Base-by-base conservation (phyloP, 805 yeast genomes). In the Ogataea henricii region DNA sequence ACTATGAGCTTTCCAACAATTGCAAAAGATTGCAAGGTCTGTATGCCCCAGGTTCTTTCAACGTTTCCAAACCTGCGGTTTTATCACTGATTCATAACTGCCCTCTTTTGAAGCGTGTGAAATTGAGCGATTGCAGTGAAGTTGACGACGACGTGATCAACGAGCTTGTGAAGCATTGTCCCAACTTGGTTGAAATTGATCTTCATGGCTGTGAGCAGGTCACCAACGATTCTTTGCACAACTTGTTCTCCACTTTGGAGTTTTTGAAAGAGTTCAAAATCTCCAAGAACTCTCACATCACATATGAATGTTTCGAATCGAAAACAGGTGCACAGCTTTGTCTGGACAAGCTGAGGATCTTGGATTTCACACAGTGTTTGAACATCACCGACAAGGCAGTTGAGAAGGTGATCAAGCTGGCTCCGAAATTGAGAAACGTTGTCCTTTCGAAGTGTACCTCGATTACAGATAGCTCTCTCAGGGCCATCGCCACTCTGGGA, bases 371-470 rank as follows among this genome's bases (percentile, higher is more conserved):
- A 1, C 86, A 85, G 6, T 91, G 97, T 68, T 76, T 79, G 46
- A 81, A 84, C 44, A 79, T 92, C 22, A 85, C 96, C 0, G 98
- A 92, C 67, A 77, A 77, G 51, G 78, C 89, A 2, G 85, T 92
- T 12, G 87, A 82, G 58, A 78, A 78, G 48, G 74, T 94, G 37
- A 89, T 89, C 8, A 65, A 69, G 27, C 71, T 82, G 51, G 96
- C 97, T 1, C 98, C 98, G 3, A 80, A 89, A 43, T 70, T 94
- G 53, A 77, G 97, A 55, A 90, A 90, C 59, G 88, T 94, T 27
- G 91, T 89, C 13, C 72, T 92, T 48, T 91, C 96, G 7, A 94
- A 94, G 67, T 94, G 98, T 72, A 73, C 83, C 61, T 83, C 83
- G 60, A 81, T 92, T 23, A 89, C 97, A 1, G 97, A 92, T 70